Evolutionary conservation across 768 basidiomycete genomes (phyloP).

Genomic region (Mycena chlorophos): DNA sequence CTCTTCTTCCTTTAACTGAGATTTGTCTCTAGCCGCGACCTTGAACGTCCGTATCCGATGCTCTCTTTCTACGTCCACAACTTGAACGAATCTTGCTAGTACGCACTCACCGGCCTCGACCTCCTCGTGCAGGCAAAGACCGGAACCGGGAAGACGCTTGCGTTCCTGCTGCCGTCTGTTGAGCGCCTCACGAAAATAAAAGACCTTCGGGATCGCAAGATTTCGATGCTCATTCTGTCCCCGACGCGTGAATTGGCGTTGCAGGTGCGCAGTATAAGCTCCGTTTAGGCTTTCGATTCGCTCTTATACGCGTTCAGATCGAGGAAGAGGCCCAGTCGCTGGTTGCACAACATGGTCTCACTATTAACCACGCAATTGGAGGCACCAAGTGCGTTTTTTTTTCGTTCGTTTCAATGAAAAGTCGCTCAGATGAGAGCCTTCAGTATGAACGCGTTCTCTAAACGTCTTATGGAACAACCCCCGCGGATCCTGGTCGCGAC

Average conservation of each 20-base stretch:
- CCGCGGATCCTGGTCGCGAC: slow-evolving; percentile 69
- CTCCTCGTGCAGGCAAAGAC: slow-evolving; percentile 57
- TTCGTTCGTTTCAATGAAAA: background rate
- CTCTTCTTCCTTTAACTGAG: background rate
- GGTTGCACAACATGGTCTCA: slow-evolving; percentile 40
- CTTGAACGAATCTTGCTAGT: slow-evolving; percentile 25
- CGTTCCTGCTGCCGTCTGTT: slow-evolving; percentile 74
- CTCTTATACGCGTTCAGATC: slow-evolving; percentile 43
- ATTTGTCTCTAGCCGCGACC: slow-evolving; percentile 36
- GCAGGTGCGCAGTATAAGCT: slow-evolving; percentile 55
- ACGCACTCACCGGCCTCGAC: slow-evolving; percentile 43
- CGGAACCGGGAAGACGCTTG: slow-evolving; percentile 67
- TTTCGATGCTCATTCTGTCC: slow-evolving; percentile 66
- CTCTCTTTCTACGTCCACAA: background rate
- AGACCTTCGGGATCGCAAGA: slow-evolving; percentile 24
- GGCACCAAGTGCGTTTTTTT: slow-evolving; percentile 46
- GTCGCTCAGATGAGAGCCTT: background rate
- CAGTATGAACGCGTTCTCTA: slow-evolving; percentile 21
- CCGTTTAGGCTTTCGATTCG: slow-evolving; percentile 17
- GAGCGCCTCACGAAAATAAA: slow-evolving; percentile 56
- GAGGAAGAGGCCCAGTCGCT: slow-evolving; percentile 60
- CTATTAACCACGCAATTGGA: slow-evolving; percentile 54
- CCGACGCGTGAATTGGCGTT: slow-evolving; percentile 76
- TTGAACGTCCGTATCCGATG: slow-evolving; percentile 34
- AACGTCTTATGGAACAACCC: slow-evolving; percentile 28